These are phyloP conservation scores for Ustilago nuda DNA, from an alignment of 1,284 basidiomycete genomes.

Conservation along the genomic window DNA sequence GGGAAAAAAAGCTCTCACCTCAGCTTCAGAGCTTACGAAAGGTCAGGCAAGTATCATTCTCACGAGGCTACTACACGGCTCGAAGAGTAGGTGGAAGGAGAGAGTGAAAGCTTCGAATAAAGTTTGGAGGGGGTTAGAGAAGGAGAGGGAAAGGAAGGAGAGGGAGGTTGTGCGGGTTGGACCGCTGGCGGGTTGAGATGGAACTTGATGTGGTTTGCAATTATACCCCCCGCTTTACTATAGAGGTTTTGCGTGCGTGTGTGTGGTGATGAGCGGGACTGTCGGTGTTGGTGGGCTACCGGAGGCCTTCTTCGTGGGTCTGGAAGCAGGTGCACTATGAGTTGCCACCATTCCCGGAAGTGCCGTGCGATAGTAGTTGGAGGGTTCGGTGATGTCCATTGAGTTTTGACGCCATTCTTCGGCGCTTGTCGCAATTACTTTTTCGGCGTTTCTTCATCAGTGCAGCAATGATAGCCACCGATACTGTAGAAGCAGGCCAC, in stretches of 20 bases:
- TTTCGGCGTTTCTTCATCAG: too few species aligned
- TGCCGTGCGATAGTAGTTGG: too few species aligned
- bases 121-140: slow-evolving; percentile 29
- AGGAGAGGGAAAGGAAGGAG: slow-evolving; percentile 36
- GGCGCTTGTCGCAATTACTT: too few species aligned
- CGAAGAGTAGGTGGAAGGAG: slow-evolving; percentile 51
- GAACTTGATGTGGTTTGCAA: background rate
- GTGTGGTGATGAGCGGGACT: background rate
- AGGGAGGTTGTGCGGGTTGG: slow-evolving; percentile 54
- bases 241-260: background rate
- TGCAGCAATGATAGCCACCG: too few species aligned
- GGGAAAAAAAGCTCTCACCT: slow-evolving; percentile 37
- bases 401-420: too few species aligned
- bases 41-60: slow-evolving; percentile 57
- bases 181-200: slow-evolving; percentile 20
- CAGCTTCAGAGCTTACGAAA: slow-evolving; percentile 41
- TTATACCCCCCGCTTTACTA: slow-evolving; percentile 10
- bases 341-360: too few species aligned
- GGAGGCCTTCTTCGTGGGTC: too few species aligned
- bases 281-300: background rate
- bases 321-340: too few species aligned
- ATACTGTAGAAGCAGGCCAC: too few species aligned
- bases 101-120: slow-evolving; percentile 44
- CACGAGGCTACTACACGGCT: slow-evolving; percentile 50
- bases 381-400: too few species aligned